phyloP scores from a whole-genome alignment of 768 basidiomycete genomes.

The Serendipita sp. region DNA sequence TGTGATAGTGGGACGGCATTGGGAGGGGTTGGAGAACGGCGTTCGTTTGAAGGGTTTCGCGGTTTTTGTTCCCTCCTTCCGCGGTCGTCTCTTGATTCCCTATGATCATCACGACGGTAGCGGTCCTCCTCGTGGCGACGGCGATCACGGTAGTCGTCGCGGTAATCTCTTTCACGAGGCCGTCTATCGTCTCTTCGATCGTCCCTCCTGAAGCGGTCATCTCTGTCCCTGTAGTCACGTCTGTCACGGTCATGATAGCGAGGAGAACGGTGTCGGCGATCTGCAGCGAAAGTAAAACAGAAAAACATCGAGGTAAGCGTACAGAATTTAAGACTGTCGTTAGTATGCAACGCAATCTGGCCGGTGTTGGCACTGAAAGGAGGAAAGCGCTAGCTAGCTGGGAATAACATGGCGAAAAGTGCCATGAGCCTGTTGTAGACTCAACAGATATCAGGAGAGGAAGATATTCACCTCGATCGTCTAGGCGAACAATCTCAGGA shows the following conservation, averaged over 20 bases:
- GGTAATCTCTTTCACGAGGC: conserved; percentile 6
- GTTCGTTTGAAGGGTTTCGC: conserved; percentile 50
- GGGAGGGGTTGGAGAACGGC: conserved; percentile 82
- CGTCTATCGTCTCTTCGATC: conserved; percentile 30
- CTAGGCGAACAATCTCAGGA: neutral
- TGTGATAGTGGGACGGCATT: conserved; percentile 68
- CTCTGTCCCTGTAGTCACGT: conserved; percentile 9
- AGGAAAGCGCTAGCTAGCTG: neutral
- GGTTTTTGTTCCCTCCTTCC: conserved; percentile 18
- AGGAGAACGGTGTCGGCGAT: conserved; percentile 24
- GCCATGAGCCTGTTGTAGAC: neutral
- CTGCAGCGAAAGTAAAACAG: neutral
- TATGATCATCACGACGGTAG: conserved; percentile 18
- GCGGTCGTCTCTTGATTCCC: conserved; percentile 20
- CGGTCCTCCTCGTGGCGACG: conserved; percentile 26
- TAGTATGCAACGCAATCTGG: neutral
- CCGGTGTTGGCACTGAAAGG: neutral
- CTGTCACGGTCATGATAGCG: conserved; percentile 18
- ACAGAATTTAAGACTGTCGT: neutral
- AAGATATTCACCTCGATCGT: conserved; percentile 6
- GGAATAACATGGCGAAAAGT: neutral
- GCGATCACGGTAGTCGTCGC: conserved; percentile 17
- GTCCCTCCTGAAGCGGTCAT: conserved; percentile 32
- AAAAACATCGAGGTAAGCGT: conserved; percentile 4
- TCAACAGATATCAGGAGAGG: neutral